Conservation (phyloP, 768 basidiomycete genomes). For the Atractiella rhizophila region DNA sequence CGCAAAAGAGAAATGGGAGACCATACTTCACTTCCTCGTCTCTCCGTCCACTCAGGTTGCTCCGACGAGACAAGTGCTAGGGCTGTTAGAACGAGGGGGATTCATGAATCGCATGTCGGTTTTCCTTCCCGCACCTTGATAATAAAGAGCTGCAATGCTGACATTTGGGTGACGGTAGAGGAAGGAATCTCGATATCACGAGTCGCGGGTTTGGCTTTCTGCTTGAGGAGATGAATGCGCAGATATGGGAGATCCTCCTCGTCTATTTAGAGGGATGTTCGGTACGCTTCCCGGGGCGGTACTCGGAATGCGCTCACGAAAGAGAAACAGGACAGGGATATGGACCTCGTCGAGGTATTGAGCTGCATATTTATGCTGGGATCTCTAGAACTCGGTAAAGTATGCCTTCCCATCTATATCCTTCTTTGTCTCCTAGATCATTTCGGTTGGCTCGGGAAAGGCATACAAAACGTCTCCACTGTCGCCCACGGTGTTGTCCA, state of each 20-base stretch:
- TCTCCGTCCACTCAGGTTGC: slow-evolving; percentile 50
- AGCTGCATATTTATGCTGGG: slow-evolving; percentile 92
- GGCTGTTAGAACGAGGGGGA: slow-evolving; percentile 54
- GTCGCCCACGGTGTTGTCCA: slow-evolving; percentile 51
- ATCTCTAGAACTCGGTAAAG: slow-evolving; percentile 78
- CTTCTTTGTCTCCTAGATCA: background rate
- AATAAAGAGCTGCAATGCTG: background rate
- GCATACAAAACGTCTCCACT: slow-evolving; percentile 70
- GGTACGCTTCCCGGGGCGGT: slow-evolving; percentile 25
- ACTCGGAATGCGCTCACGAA: background rate
- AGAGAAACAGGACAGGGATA: background rate
- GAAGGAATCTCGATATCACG: slow-evolving; percentile 33
- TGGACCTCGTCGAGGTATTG: slow-evolving; percentile 80
- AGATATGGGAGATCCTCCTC: slow-evolving; percentile 79
- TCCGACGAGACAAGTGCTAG: slow-evolving; percentile 60
- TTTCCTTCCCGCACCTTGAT: background rate
- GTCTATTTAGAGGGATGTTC: slow-evolving; percentile 70
- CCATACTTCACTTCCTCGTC: slow-evolving; percentile 97
- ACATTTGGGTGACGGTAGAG: slow-evolving; percentile 26
- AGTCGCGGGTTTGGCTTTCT: slow-evolving; percentile 90
- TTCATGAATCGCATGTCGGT: slow-evolving; percentile 33
- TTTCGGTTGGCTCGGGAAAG: slow-evolving; percentile 24
- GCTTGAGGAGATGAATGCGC: slow-evolving; percentile 73
- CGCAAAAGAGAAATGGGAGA: slow-evolving; percentile 83
- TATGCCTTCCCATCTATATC: too few species aligned